Percentiles rank a stretch among this genome's conserved stretches.
phyloP scores from a whole-genome alignment of 192 early-diverging fungal species.

The Podila minutissima region DNA sequence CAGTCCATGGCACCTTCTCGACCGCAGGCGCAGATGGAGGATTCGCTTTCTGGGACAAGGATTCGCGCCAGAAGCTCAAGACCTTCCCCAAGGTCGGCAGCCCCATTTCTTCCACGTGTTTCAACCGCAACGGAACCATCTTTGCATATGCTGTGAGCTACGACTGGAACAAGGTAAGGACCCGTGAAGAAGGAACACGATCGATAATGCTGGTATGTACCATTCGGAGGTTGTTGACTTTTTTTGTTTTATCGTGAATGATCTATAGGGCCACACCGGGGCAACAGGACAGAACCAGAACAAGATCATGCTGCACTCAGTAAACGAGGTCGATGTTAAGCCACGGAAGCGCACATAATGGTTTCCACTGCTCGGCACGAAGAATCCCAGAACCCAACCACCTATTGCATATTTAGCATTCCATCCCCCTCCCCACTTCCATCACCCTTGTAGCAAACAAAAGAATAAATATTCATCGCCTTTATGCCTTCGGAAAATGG shows the following conservation, averaged over 20 bases:
- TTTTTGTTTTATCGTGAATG: conserved; percentile 39
- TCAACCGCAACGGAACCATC: conserved; percentile 83
- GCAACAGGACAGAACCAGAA: conserved; percentile 63
- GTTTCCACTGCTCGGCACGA: no score
- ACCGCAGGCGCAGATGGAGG: conserved; percentile 89
- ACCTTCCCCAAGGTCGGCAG: conserved; percentile 68
- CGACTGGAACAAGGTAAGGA: conserved; percentile 79
- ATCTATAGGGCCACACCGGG: conserved; percentile 66
- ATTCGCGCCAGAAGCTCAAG: conserved; percentile 88
- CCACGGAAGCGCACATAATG: conserved; percentile 58
- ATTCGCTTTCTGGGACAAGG: conserved; percentile 96
- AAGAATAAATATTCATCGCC: no score
- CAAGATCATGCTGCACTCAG: conserved; percentile 84
- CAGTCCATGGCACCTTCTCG: conserved; percentile 87
- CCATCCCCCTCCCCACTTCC: no score
- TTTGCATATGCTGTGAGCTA: conserved; percentile 94
- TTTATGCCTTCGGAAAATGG: no score
- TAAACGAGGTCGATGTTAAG: conserved; percentile 84
- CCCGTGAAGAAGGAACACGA: conserved; percentile 10
- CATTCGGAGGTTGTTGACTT: not conserved
- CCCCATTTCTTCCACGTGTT: conserved; percentile 79
- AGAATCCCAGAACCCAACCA: no score
- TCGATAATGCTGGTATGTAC: conserved; percentile 14
- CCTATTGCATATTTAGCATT: no score
- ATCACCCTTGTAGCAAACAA: no score